Evolutionary conservation across 441 rosid genomes (phyloP), one percentile per base, ranked within the genome.

Genomic region (Arabidopsis hybrid): DNA sequence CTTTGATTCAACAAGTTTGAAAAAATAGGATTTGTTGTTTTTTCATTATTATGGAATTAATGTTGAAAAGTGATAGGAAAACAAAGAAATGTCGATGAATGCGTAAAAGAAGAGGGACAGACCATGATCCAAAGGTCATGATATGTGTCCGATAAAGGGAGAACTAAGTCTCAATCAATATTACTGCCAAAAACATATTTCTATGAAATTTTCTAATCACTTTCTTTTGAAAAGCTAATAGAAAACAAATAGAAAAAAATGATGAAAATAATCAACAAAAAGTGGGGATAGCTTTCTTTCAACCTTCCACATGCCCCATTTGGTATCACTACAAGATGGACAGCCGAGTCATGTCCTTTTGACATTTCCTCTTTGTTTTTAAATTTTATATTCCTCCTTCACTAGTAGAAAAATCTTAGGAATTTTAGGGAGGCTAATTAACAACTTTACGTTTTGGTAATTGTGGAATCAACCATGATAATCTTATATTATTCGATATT

Each of bases 111-210:
- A 76, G 78, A 58, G 82, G 67, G 79, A 87, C 91, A 85, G 66
- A 65, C 66, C 86, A 85, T 83, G 86, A 80, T 77, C 74, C 79
- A 78, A 69, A 67, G 79, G 80, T 69, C 77, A 87, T 82, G 86
- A 87, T 87, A 83, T 65, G 75, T 85, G 89, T 83, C 89, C 66
- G 50, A 18, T 63, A 85, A 87, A 85, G 85, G 52, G 72, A 63
- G 80, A 78, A 73, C 81, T 82, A 80, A 73, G 80, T 85, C 85
- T 74, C 83, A 69, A 82, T 84, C 84, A 80, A 79, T 69, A 34
- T 74, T 65, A 69, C 75, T 82, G 83, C 79, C 77, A 82, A 65
- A 65, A 73, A 67, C 10, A 61, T 62, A 73, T 67, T n/a, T 40
- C 4, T 62, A 12, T 59, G 12, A 17, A 7, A 3, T 11, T 21